Conservation (phyloP, 2,329 filamentous ascomycete genomes). For the Boeremia exigua region DNA sequence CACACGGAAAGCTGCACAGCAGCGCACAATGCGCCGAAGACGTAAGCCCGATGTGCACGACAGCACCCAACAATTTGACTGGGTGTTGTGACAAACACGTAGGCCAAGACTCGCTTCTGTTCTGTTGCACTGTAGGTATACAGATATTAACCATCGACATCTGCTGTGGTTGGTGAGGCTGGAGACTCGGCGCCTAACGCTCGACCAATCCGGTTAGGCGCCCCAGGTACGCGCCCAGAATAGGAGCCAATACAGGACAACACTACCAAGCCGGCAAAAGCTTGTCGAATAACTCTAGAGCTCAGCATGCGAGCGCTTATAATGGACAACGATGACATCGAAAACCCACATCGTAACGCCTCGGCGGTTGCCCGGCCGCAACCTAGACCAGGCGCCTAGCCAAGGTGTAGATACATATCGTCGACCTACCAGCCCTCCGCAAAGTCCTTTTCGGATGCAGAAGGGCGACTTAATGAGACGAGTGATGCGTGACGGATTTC, state of each 20-base stretch:
- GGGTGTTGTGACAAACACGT: slow-evolving; percentile 31
- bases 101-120: slow-evolving; percentile 42
- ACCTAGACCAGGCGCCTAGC: slow-evolving; percentile 40
- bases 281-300: slow-evolving; percentile 32
- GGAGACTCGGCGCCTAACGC: slow-evolving; percentile 36
- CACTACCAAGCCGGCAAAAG: slow-evolving; percentile 29
- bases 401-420: slow-evolving; percentile 43
- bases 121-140: slow-evolving; percentile 25
- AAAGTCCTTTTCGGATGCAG: slow-evolving; percentile 31
- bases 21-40: slow-evolving; percentile 13
- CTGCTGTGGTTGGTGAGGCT: slow-evolving; percentile 27
- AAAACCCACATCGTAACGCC: slow-evolving; percentile 38
- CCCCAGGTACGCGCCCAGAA: slow-evolving; percentile 37
- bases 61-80: slow-evolving; percentile 20
- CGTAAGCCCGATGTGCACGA: slow-evolving; percentile 13
- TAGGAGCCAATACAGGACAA: slow-evolving; percentile 39
- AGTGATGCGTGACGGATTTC: slow-evolving; percentile 45
- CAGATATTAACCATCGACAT: slow-evolving; percentile 30
- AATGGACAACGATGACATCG: slow-evolving; percentile 35
- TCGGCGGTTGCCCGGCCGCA: slow-evolving; percentile 45
- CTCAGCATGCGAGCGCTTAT: slow-evolving; percentile 42
- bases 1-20: slow-evolving; percentile 7
- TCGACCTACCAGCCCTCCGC: slow-evolving; percentile 38
- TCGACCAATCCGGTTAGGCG: slow-evolving; percentile 30
- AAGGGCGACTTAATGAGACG: slow-evolving; percentile 44